Evolutionary conservation across 768 basidiomycete species (phyloP).

Genomic region (Mycena galopus): DNA sequence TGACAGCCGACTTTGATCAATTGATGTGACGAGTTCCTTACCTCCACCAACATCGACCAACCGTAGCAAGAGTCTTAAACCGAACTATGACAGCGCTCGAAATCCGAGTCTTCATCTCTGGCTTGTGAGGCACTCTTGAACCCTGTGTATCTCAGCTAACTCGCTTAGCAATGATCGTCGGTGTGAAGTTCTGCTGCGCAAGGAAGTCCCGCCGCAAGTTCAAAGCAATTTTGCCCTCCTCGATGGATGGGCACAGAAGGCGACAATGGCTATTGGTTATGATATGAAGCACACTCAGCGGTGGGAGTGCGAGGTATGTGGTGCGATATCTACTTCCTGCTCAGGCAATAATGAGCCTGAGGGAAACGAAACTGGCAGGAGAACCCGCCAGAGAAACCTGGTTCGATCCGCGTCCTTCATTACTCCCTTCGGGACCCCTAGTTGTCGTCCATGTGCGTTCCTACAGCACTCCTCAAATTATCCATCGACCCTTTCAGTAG

Average conservation of each 20-base stretch:
- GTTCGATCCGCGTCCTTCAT: slow-evolving; percentile 28
- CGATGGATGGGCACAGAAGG: slow-evolving; percentile 33
- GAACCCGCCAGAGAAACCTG: slow-evolving; percentile 27
- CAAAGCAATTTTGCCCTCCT: slow-evolving; percentile 24
- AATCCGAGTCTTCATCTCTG: slow-evolving; percentile 27
- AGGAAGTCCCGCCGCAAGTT: slow-evolving; percentile 23
- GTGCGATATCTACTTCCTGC: neutral
- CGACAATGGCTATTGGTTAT: slow-evolving; percentile 19
- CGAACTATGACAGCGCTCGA: slow-evolving; percentile 18
- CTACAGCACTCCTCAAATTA: neutral
- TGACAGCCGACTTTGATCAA: too few species aligned
- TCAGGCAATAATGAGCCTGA: neutral
- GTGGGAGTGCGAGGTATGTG: slow-evolving; percentile 32
- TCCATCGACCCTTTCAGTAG: neutral
- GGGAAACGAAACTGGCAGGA: neutral
- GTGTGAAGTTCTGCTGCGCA: slow-evolving; percentile 28
- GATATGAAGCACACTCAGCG: slow-evolving; percentile 36
- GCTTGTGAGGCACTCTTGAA: slow-evolving; percentile 2
- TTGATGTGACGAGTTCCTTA: too few species aligned
- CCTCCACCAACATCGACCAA: too few species aligned
- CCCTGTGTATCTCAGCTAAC: neutral
- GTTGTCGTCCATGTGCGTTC: slow-evolving; percentile 22
- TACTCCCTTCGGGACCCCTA: slow-evolving; percentile 6
- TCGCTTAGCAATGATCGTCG: slow-evolving; percentile 9
- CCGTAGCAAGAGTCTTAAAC: too few species aligned